Evolutionary conservation across 768 basidiomycete species (phyloP), one percentile per base, ranked within the genome.

Genomic region (Termitomyces sp.): DNA sequence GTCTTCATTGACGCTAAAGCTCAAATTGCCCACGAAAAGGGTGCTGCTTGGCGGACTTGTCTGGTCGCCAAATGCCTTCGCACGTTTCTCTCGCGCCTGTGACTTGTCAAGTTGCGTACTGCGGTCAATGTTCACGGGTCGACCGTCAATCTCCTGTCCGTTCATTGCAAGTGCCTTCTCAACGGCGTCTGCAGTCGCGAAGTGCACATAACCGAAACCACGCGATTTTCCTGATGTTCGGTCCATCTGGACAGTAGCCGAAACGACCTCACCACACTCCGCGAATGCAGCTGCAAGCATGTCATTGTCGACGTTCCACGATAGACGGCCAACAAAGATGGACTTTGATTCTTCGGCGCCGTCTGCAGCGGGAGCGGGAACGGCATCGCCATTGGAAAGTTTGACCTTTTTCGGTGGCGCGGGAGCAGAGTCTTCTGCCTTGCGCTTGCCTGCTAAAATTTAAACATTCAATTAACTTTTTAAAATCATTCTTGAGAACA

Each of bases 291-390:
- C 81, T 49, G 88, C 84, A 60, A 98, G 86, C 80, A 93, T 91
- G 72, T 98, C 96, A 69, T 92, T 90, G 77, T 98, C 96, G 61
- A 98, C 89, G 70, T 90, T 92, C 95, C 95, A 99, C 13, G 93
- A 95, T 46, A 99, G 81, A 58, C 83, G 82, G 55, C 96, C 96
- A 63, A 99, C 93, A 67, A 95, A 98, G 64, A 98, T 81, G 39
- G 88, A 86, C 65, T 79, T 86, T 16, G 77, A 76, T 57, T 85
- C 79, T 61, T 82, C 79, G 42, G 75, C 76, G 22, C 70, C 68
- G 31, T 72, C 72, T 24, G 59, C 67, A 29, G 69, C 68, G n/a
- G 48, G 3, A 10, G 52, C 49, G 14, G 79, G 65, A 20, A 75
- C 74, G 44, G 79, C 78, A 46, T 79, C 74, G 56, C 77, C 86